A percentile compares a stretch with the other conserved stretches of the same genome.
phyloP scores from a whole-genome alignment of 2,329 filamentous ascomycete genomes.

The Curvularia sp. region DNA sequence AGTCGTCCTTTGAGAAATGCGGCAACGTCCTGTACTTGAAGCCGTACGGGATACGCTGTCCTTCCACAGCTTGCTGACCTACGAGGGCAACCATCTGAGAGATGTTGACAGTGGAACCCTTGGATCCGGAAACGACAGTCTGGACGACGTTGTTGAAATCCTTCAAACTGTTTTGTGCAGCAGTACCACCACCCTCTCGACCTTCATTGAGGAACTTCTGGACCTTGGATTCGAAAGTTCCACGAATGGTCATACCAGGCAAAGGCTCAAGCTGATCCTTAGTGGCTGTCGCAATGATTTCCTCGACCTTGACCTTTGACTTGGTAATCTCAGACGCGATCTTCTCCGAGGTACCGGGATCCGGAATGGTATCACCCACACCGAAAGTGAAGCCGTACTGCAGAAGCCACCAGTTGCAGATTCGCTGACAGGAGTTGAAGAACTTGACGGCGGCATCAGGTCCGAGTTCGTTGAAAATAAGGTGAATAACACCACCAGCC shows the following conservation, averaged over 20 bases:
- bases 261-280: constrained; percentile 88
- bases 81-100: constrained; percentile 99
- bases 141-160: constrained; percentile 95
- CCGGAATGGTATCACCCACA: constrained; percentile 97
- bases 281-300: constrained; percentile 78
- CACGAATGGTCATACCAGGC: constrained; percentile 97
- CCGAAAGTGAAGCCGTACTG: constrained; percentile 98
- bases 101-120: constrained; percentile 99
- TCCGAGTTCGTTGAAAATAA: constrained; percentile 94
- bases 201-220: constrained; percentile 92
- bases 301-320: constrained; percentile 81
- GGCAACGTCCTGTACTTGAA: constrained; percentile 98
- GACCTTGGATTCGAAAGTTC: constrained; percentile 97
- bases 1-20: constrained; percentile 99
- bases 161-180: constrained; percentile 89
- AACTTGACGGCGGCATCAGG: constrained; percentile 87
- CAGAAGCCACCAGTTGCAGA: constrained; percentile 96
- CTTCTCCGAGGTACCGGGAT: constrained; percentile 80
- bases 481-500: constrained; percentile 89
- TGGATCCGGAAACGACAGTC: constrained; percentile 96
- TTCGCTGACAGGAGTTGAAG: constrained; percentile 92
- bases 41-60: constrained; percentile 97
- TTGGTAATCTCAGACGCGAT: constrained; percentile 82
- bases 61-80: constrained; percentile 97
- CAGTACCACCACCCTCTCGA: constrained; percentile 94